A percentile compares a stretch with the other conserved stretches of the same genome.
These are phyloP conservation scores for Aureobasidium sp. DNA, from an alignment of 2,329 filamentous ascomycete genomes.

Conservation along the genomic window DNA sequence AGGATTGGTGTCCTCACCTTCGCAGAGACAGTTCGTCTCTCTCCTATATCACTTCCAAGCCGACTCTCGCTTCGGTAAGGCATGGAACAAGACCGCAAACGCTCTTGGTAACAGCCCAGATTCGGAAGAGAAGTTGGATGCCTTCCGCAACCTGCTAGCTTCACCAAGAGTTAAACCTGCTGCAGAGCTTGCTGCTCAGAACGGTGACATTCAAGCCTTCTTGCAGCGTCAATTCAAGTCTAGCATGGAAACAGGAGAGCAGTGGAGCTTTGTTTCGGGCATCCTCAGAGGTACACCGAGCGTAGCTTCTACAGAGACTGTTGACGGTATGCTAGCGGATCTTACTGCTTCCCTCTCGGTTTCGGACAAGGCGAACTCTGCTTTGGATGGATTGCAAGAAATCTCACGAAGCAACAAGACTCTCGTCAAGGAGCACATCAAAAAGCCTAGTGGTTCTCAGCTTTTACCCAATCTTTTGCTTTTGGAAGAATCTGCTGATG, in stretches of 20 bases:
- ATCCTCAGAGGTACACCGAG: constrained; percentile 22
- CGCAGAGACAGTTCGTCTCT: constrained; percentile 56
- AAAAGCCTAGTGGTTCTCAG: constrained; percentile 33
- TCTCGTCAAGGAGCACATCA: constrained; percentile 37
- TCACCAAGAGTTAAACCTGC: constrained; percentile 28
- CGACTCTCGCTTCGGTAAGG: constrained; percentile 26
- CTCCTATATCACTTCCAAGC: constrained; percentile 46
- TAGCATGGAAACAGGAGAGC: constrained; percentile 13
- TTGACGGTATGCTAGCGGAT: constrained; percentile 29
- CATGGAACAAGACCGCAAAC: constrained; percentile 13
- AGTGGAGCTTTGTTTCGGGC: constrained; percentile 30
- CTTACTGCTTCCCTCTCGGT: constrained; percentile 32
- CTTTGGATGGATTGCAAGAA: constrained; percentile 33
- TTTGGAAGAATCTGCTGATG: constrained; percentile 44
- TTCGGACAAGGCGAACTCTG: constrained; percentile 25
- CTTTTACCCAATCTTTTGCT: constrained; percentile 45
- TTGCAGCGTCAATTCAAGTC: constrained; percentile 17
- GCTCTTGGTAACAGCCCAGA: constrained; percentile 13
- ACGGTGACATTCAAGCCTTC: constrained; percentile 29
- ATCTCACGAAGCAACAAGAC: constrained; percentile 28
- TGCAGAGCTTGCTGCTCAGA: constrained; percentile 27
- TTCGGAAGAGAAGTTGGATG: constrained; percentile 17
- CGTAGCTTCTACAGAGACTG: constrained; percentile 28
- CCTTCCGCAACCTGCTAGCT: constrained; percentile 23
- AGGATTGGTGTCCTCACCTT: constrained; percentile 57